These are phyloP conservation scores for Phanerochaete carnosa DNA, from an alignment of 768 basidiomycete species.

Conservation along the genomic window DNA sequence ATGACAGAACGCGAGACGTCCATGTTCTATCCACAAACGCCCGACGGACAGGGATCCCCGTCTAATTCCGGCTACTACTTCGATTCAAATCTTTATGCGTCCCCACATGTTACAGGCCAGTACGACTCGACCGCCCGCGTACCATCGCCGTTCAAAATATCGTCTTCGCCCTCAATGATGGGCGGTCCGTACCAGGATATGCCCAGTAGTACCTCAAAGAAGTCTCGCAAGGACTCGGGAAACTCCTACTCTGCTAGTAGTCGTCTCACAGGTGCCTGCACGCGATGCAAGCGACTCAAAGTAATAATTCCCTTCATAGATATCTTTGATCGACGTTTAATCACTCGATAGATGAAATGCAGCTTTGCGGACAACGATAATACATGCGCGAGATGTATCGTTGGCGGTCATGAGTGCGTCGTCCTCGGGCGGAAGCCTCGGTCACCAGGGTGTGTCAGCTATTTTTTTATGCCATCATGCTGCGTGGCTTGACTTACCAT, in stretches of 20 bases:
- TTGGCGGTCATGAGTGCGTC: slow-evolving; percentile 26
- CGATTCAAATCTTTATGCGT: background rate
- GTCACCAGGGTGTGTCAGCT: slow-evolving; percentile 26
- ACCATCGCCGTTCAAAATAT: background rate
- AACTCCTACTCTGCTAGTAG: background rate
- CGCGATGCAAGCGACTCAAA: slow-evolving; percentile 15
- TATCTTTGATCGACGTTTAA: background rate
- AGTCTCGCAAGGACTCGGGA: slow-evolving; percentile 6
- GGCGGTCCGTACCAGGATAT: background rate
- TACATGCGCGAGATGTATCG: slow-evolving; percentile 22
- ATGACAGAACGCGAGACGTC: slow-evolving; percentile 1
- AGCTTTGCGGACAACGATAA: slow-evolving; percentile 18
- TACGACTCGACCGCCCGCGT: background rate
- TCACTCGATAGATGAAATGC: slow-evolving; percentile 23
- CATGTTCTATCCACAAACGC: background rate
- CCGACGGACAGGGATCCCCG: background rate
- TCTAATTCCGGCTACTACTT: background rate
- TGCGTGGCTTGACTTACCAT: background rate
- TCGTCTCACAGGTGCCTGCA: slow-evolving; percentile 14
- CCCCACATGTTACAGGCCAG: background rate
- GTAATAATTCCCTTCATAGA: background rate
- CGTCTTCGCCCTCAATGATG: slow-evolving; percentile 8
- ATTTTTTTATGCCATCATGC: background rate
- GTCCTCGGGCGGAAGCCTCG: slow-evolving; percentile 31
- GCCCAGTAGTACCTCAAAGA: slow-evolving; percentile 1